These are phyloP conservation scores for Hyaloscypha bicolor DNA, from an alignment of 495 filamentous ascomycete species.

Conservation along the genomic window DNA sequence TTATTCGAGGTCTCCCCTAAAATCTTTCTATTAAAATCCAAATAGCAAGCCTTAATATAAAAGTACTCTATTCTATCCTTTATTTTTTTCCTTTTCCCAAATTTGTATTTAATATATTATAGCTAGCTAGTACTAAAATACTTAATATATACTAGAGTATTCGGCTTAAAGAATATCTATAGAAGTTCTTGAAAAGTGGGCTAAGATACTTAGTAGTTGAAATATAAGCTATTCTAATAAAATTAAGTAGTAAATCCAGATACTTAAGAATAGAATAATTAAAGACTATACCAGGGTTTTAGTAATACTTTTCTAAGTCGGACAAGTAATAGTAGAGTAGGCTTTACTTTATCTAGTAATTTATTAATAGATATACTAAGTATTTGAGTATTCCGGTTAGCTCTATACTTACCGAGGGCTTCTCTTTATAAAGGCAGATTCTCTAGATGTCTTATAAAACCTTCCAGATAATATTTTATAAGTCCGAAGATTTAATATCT, in stretches of 20 bases:
- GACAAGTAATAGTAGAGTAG: not conserved
- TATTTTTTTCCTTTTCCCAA: not conserved
- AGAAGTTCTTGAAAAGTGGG: not conserved
- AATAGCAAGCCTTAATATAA: not conserved
- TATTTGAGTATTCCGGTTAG: not conserved
- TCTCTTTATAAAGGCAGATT: not conserved
- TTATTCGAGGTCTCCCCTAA: too few relatives aligned
- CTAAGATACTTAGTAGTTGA: not conserved
- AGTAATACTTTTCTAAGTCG: not conserved
- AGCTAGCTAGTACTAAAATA: not conserved
- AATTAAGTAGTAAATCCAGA: constrained; percentile 7
- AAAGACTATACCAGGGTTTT: not conserved
- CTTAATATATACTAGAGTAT: not conserved
- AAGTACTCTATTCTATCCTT: not conserved
- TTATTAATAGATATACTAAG: not conserved
- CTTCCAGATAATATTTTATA: not conserved
- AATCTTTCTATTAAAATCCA: too few relatives aligned
- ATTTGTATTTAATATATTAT: not conserved
- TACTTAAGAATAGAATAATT: not conserved
- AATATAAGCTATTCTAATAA: constrained; percentile 3
- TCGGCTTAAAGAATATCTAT: not conserved
- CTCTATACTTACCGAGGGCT: not conserved
- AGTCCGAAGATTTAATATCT: not conserved
- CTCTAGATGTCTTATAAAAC: not conserved
- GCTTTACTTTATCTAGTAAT: not conserved